Evolutionary conservation across 73 alveolate genomes (phyloP).

Genomic region (Paramecium caudatum): DNA sequence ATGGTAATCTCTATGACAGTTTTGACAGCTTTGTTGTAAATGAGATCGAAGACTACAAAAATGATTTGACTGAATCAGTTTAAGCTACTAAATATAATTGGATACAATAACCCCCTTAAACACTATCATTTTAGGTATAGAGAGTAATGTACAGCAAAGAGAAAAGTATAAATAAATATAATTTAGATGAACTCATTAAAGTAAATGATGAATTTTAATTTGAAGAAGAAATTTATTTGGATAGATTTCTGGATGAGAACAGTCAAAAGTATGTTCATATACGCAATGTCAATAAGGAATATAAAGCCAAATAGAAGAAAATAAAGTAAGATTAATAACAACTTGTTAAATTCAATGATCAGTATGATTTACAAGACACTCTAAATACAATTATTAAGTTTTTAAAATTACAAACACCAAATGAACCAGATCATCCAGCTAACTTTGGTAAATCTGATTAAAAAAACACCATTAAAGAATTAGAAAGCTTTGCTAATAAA

Average conservation of each 20-base stretch:
- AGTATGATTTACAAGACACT: conserved; percentile 10
- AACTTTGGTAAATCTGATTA: conserved; percentile 62
- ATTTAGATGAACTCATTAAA: conserved; percentile 73
- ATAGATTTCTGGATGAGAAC: conserved; percentile 82
- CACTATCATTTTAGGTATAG: conserved; percentile 80
- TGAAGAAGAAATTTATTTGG: conserved; percentile 84
- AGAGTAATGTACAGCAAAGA: conserved; percentile 82
- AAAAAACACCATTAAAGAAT: conserved; percentile 20
- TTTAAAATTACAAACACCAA: not conserved
- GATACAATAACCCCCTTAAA: conserved; percentile 79
- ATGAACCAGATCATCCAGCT: conserved; percentile 54
- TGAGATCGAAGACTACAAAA: conserved; percentile 79
- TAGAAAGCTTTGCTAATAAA: conserved; percentile 5
- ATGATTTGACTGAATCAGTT: conserved; percentile 69
- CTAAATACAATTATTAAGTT: conserved; percentile 41
- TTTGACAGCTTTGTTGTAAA: conserved; percentile 79
- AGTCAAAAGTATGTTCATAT: conserved; percentile 69
- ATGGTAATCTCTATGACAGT: conserved; percentile 82
- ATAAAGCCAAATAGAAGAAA: conserved; percentile 60
- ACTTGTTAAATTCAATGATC: conserved; percentile 41
- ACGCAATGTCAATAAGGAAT: conserved; percentile 74
- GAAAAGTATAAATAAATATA: not conserved
- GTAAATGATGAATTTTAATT: conserved; percentile 80
- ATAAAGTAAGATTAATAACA: conserved; percentile 67
- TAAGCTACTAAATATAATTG: conserved; percentile 79